Evolutionary conservation across 768 basidiomycete species (phyloP).

Genomic region (Pholiota microspora): DNA sequence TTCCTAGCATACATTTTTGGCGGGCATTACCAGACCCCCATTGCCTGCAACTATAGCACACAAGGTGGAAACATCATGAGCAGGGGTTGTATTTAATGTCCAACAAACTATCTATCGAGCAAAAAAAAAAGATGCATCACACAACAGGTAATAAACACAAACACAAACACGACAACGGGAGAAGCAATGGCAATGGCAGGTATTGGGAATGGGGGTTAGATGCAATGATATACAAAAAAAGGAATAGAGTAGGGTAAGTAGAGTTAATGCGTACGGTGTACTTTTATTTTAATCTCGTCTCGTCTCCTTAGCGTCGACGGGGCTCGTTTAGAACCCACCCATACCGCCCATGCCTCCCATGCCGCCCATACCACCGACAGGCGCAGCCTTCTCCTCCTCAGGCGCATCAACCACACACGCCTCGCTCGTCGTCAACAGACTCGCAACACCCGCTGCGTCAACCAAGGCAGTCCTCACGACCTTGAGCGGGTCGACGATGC

Average conservation of each 20-base stretch:
- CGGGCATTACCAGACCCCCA: background rate
- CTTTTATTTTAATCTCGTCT: background rate
- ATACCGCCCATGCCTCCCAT: conserved; percentile 36
- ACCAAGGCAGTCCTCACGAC: conserved; percentile 92
- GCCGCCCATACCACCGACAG: conserved; percentile 42
- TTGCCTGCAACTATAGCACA: too few species aligned
- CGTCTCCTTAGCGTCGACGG: too few species aligned
- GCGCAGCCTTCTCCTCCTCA: conserved; percentile 64
- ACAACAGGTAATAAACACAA: too few species aligned
- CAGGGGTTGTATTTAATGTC: too few species aligned
- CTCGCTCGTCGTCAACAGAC: conserved; percentile 90
- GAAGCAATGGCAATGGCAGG: too few species aligned
- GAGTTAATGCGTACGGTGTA: too few species aligned
- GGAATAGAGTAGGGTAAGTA: background rate
- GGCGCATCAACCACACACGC: conserved; percentile 89
- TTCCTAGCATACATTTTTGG: background rate
- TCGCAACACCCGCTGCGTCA: conserved; percentile 93
- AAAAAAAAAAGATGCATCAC: too few species aligned
- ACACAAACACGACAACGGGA: too few species aligned
- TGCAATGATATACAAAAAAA: too few species aligned
- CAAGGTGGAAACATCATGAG: too few species aligned
- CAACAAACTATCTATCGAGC: too few species aligned
- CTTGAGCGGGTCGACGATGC: conserved; percentile 95
- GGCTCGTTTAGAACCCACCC: conserved; percentile 27
- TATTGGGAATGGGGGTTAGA: too few species aligned